These are phyloP conservation scores for Lepidium campestre DNA, from an alignment of 441 rosid genomes.

Conservation along the genomic window DNA sequence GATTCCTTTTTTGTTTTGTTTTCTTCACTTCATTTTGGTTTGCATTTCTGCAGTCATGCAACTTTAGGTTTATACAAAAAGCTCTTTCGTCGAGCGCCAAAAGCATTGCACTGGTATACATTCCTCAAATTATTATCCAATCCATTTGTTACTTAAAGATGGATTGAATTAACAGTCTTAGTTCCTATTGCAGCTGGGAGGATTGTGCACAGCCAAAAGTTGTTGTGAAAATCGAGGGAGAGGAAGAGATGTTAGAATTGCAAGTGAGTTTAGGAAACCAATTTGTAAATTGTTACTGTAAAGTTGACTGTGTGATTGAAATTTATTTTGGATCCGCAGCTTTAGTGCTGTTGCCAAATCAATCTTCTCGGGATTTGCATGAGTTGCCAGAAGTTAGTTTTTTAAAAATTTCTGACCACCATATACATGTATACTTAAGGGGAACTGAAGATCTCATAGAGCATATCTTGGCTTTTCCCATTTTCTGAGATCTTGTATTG, in stretches of 20 bases:
- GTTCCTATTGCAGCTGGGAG: slow-evolving; percentile 74
- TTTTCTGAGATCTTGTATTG: background rate
- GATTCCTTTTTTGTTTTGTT: background rate
- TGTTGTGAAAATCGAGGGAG: slow-evolving; percentile 83
- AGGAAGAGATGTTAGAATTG: slow-evolving; percentile 84
- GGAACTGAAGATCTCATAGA: background rate
- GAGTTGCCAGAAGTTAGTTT: slow-evolving; percentile 16
- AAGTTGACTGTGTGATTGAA: background rate
- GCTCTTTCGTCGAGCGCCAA: slow-evolving; percentile 74
- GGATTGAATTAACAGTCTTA: background rate
- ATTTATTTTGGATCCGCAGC: slow-evolving; percentile 6
- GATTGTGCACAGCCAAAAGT: slow-evolving; percentile 91
- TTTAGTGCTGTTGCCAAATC: slow-evolving; percentile 13
- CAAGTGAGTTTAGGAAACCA: slow-evolving; percentile 53
- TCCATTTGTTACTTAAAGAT: background rate
- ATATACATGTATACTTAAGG: background rate
- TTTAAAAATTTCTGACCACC: background rate
- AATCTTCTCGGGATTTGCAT: background rate
- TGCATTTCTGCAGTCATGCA: slow-evolving; percentile 62
- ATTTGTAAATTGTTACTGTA: background rate
- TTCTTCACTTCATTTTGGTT: slow-evolving; percentile 4
- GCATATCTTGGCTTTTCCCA: background rate
- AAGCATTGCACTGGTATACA: slow-evolving; percentile 65
- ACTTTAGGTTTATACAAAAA: slow-evolving; percentile 89
- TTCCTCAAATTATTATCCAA: background rate